Base-by-base conservation (phyloP, 2,329 filamentous ascomycete species). In the Tolypocladium nubicola region DNA sequence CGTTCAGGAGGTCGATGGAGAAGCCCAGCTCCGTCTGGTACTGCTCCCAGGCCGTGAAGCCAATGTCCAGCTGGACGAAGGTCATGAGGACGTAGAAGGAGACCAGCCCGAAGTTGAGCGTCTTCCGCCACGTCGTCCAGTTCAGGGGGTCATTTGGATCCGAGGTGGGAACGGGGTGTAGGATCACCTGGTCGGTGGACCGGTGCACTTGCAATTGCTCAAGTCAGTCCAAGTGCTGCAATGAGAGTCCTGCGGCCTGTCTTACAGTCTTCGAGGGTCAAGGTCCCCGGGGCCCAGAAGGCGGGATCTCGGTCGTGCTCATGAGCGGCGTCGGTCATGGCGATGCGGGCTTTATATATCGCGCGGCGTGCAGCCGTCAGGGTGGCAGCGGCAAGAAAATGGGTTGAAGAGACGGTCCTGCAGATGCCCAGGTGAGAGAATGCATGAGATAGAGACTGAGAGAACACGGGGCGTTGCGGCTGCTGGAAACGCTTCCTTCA, bases 41-140 rank as follows among this genome's bases (percentile, higher is more conserved):
- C 4, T 54, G 47, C 26, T 45, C 9, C 53, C 52, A 59, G 6
- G 56, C 55, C 1, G 57, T 57, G 26, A 55, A 58, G 26, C 52
- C 58, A 35, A 60, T 58, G n/a, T 56, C 61, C 9, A 90, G 77
- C 67, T 88, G 83, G 58, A 89, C 72, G 70, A 88, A 91, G 8
- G 82, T 79, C 23, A 91, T 72, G 14, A 88, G 74, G 2, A 84
- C 79, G 63, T 90, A 84, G 8, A 81, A 67, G 57, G 86, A 76
- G 1, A 85, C 84, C 52, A 85, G 69, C 2, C 69, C 58, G 52
- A 90, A 63, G 23, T 65, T 61, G 40, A 63, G 3, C 2, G 23
- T 47, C 54, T 65, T 65, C 16, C 60, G 55, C 54, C 49, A 58
- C 45, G 52, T 14, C 8, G 39, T 19, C 55, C 55, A 57, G 14